These are phyloP conservation scores for Syzygium grande DNA, from an alignment of 345 rosid genomes.

Conservation along the genomic window DNA sequence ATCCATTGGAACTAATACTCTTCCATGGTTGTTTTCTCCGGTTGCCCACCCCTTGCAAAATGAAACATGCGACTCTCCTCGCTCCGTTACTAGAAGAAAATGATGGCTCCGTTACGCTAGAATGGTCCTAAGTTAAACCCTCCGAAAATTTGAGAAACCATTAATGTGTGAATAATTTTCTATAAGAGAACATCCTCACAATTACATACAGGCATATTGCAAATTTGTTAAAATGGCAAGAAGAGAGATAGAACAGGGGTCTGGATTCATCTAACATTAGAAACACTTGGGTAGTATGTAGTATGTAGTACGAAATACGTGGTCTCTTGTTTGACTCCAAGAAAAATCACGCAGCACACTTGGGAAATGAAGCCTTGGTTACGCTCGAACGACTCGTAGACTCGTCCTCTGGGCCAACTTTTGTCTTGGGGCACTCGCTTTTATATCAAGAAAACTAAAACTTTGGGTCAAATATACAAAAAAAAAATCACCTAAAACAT, in stretches of 20 bases:
- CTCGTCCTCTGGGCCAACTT: background rate
- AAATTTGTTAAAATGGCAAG: background rate
- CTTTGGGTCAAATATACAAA: background rate
- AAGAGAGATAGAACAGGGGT: background rate
- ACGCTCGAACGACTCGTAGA: background rate
- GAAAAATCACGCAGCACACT: background rate
- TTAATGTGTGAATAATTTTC: background rate
- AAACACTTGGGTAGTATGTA: background rate
- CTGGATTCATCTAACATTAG: background rate
- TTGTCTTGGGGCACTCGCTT: background rate
- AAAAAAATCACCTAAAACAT: background rate
- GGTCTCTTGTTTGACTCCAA: background rate
- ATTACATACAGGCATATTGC: background rate
- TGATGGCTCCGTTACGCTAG: no score
- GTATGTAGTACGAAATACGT: background rate
- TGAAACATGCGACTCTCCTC: no score
- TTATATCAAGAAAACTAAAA: background rate
- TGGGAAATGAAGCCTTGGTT: background rate
- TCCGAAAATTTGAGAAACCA: background rate
- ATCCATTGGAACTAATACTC: no score
- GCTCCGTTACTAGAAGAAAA: no score
- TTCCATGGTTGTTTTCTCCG: no score
- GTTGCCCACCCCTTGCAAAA: no score
- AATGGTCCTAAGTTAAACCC: background rate
- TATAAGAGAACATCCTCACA: background rate